Evolutionary conservation across 805 yeast genomes (phyloP).

Genomic region (Candida chilensis): DNA sequence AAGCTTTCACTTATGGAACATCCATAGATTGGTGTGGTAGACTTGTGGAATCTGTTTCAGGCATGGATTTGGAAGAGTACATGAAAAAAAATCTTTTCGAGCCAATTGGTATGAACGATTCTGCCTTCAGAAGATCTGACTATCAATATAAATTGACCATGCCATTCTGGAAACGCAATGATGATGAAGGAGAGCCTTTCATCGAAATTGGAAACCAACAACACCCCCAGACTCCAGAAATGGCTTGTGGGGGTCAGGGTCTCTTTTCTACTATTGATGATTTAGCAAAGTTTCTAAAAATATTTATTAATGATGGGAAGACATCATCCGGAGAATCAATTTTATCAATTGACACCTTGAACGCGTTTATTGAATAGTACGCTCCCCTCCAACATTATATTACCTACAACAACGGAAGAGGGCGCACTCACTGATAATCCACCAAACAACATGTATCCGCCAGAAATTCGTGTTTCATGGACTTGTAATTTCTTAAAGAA

Average conservation of each 20-base stretch:
- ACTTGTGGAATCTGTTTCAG: constrained; percentile 16
- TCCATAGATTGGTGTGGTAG: constrained; percentile 26
- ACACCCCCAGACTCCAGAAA: constrained; percentile 9
- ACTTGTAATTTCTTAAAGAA: constrained; percentile 16
- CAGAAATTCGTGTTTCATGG: constrained; percentile 16
- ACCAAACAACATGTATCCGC: too few species aligned
- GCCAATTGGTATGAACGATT: constrained; percentile 16
- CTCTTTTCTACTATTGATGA: constrained; percentile 27
- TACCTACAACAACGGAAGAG: too few species aligned
- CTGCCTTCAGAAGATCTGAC: constrained; percentile 15
- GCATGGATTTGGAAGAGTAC: constrained; percentile 15
- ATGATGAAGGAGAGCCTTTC: constrained; percentile 5
- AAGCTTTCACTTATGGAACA: constrained; percentile 21
- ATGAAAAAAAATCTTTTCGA: constrained; percentile 13
- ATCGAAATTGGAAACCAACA: too few species aligned
- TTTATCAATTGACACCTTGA: too few species aligned
- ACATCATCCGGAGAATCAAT: constrained; percentile 22
- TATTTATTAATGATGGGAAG: constrained; percentile 28
- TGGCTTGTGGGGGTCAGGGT: constrained; percentile 40
- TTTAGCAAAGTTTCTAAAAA: constrained; percentile 24
- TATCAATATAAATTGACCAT: too few species aligned
- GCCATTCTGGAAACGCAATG: too few species aligned
- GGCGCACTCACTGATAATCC: too few species aligned
- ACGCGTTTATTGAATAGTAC: too few species aligned
- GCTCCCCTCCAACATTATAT: too few species aligned